phyloP scores from a whole-genome alignment of 805 yeast species.

The Yamadazyma endophytica region DNA sequence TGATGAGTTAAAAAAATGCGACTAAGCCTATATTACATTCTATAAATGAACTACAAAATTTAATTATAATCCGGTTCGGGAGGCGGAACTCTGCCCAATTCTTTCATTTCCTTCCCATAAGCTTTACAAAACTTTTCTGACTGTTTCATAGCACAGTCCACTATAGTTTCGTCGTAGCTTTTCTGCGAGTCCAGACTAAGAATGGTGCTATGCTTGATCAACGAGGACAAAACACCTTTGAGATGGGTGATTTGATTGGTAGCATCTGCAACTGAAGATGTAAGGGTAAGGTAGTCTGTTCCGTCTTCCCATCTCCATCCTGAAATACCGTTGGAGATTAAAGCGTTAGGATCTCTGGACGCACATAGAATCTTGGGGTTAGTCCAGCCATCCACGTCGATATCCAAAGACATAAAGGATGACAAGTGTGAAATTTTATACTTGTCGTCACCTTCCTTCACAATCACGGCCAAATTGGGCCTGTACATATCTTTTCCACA shows the following conservation, averaged over 20 bases:
- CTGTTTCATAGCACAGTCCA: conserved; percentile 25
- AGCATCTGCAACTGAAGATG: conserved; percentile 34
- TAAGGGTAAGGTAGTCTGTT: conserved; percentile 27
- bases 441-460: conserved; percentile 12
- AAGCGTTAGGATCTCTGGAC: conserved; percentile 21
- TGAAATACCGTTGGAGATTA: conserved; percentile 34
- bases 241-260: conserved; percentile 33
- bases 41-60: not conserved
- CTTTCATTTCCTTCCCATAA: conserved; percentile 19
- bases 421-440: conserved; percentile 26
- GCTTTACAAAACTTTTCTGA: conserved; percentile 22
- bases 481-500: conserved; percentile 37
- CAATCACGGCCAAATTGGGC: conserved; percentile 33
- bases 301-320: conserved; percentile 18
- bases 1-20: not conserved
- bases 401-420: conserved; percentile 25
- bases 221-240: conserved; percentile 23
- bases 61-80: conserved; percentile 10
- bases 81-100: conserved; percentile 9
- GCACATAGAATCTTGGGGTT: conserved; percentile 21
- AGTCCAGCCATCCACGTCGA: conserved; percentile 28
- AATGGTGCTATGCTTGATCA: conserved; percentile 10
- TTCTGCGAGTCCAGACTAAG: conserved; percentile 3
- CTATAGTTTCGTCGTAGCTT: conserved; percentile 20
- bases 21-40: too few species aligned